Percentiles rank a stretch among this genome's conserved stretches.
These are phyloP conservation scores for Diaporthe sp. DNA, from an alignment of 2,329 filamentous ascomycete genomes.

Conservation along the genomic window DNA sequence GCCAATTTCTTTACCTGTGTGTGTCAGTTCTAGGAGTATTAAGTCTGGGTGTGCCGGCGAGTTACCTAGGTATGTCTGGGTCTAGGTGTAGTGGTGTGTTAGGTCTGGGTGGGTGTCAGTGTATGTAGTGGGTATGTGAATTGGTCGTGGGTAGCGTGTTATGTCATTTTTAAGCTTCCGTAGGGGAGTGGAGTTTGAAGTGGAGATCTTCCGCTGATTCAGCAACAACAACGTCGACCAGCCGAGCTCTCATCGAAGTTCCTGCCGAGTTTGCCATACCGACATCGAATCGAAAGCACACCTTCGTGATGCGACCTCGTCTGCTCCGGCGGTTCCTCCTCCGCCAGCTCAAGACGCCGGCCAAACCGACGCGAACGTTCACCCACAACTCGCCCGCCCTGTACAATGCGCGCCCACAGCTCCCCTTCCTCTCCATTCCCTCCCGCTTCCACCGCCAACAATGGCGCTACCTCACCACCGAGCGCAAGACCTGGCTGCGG, in stretches of 20 bases:
- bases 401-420: conserved; percentile 56
- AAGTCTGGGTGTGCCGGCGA: too few species aligned
- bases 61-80: too few species aligned
- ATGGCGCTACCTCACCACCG: conserved; percentile 82
- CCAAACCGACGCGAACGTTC: conserved; percentile 58
- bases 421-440: conserved; percentile 65
- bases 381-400: conserved; percentile 66
- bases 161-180: too few species aligned
- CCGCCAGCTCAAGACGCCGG: conserved; percentile 36
- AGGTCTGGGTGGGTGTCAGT: too few species aligned
- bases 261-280: neutral
- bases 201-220: neutral
- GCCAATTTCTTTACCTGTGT: too few species aligned
- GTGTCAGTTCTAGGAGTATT: too few species aligned
- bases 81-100: too few species aligned
- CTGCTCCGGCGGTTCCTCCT: conserved; percentile 51
- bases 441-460: conserved; percentile 57
- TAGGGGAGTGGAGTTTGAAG: neutral
- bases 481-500: conserved; percentile 77
- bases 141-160: too few species aligned
- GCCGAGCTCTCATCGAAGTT: neutral
- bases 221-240: neutral
- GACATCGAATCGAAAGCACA: too few species aligned
- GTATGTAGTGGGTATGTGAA: too few species aligned
- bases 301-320: conserved; percentile 54